Conservation (phyloP, 2,329 filamentous ascomycete species). For the Venturia oleaginea region DNA sequence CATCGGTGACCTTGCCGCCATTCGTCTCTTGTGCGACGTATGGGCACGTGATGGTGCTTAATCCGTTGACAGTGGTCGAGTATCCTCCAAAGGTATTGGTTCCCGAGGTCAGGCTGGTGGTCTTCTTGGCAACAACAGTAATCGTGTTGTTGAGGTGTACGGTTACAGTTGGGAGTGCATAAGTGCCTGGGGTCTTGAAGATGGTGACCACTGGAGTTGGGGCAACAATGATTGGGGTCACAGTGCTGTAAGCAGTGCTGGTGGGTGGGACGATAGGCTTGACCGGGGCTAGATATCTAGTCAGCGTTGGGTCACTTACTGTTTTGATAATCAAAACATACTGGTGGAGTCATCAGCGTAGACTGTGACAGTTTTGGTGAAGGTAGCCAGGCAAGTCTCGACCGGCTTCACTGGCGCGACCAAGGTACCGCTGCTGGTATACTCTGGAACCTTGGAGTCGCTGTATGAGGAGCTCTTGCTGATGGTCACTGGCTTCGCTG, state of each 20-base stretch:
- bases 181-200: slow-evolving; percentile 59
- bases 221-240: slow-evolving; percentile 19
- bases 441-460: neutral
- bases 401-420: neutral
- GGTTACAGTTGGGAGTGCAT: slow-evolving; percentile 68
- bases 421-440: neutral
- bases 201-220: slow-evolving; percentile 41
- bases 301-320: neutral
- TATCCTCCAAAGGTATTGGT: slow-evolving; percentile 63
- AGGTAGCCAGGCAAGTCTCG: neutral
- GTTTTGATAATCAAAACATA: neutral
- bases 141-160: slow-evolving; percentile 57
- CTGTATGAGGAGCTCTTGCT: neutral
- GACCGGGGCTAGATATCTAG: slow-evolving; percentile 13
- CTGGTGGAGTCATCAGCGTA: slow-evolving; percentile 7
- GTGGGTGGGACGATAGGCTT: slow-evolving; percentile 7
- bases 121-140: slow-evolving; percentile 55
- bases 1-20: slow-evolving; percentile 51
- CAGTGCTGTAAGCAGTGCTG: slow-evolving; percentile 6
- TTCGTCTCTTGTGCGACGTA: slow-evolving; percentile 55
- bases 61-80: slow-evolving; percentile 57
- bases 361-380: slow-evolving; percentile 10
- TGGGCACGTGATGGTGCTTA: slow-evolving; percentile 62
- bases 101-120: slow-evolving; percentile 54
- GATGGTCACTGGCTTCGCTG: neutral